These are phyloP conservation scores for Xerocomus spinulosus DNA, from an alignment of 768 basidiomycete species.

Conservation along the genomic window DNA sequence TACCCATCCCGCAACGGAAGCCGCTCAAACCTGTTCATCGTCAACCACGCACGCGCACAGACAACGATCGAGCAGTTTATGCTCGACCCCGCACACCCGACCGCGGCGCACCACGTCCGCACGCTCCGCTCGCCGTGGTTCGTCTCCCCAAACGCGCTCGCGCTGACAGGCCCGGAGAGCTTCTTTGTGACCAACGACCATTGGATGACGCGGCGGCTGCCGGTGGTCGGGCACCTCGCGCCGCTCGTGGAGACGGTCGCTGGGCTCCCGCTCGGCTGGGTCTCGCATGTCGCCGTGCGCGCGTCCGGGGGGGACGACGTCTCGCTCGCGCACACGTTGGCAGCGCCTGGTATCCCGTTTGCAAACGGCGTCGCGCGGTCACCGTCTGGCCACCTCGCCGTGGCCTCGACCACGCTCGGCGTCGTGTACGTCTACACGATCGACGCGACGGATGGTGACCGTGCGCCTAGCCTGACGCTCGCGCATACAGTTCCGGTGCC, in stretches of 20 bases:
- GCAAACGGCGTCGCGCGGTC: constrained; percentile 68
- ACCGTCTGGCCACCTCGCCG: constrained; percentile 47
- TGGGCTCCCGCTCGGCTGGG: constrained; percentile 54
- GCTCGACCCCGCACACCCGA: constrained; percentile 42
- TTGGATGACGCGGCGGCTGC: constrained; percentile 57
- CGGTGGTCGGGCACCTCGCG: constrained; percentile 44
- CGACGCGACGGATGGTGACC: no score
- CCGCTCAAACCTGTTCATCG: constrained; percentile 54
- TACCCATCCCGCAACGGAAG: constrained; percentile 48
- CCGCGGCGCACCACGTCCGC: constrained; percentile 49
- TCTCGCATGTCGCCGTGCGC: constrained; percentile 50
- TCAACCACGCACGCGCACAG: constrained; percentile 61
- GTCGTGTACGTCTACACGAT: constrained; percentile 51
- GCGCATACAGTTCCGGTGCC: constrained; percentile 45
- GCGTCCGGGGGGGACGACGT: constrained; percentile 23
- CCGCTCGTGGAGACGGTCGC: constrained; percentile 54
- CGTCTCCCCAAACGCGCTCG: constrained; percentile 62
- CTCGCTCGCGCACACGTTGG: constrained; percentile 35
- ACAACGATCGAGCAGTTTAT: constrained; percentile 68
- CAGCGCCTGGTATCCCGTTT: constrained; percentile 52
- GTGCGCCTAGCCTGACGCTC: constrained; percentile 41
- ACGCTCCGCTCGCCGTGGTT: constrained; percentile 58
- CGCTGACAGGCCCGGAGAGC: constrained; percentile 58
- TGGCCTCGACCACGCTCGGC: constrained; percentile 50
- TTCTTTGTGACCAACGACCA: constrained; percentile 78